Conservation (phyloP, 306 rosid genomes). For the Glycine soja region DNA sequence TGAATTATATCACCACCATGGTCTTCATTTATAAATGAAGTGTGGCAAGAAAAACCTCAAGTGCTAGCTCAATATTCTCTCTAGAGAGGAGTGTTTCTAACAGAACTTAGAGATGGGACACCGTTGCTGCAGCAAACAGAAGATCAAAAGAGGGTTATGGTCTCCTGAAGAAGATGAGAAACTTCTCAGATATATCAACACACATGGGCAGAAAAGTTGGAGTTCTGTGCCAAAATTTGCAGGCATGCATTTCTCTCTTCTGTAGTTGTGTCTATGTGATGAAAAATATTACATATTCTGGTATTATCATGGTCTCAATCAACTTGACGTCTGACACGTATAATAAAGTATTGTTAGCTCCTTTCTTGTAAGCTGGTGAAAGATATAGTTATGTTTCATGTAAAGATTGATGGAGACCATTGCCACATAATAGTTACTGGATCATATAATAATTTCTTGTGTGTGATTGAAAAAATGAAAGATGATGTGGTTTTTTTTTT, state of each 20-base stretch:
- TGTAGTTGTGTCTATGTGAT: neutral
- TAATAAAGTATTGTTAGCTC: too few species aligned
- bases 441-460: too few species aligned
- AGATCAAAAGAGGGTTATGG: conserved; percentile 90
- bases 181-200: conserved; percentile 62
- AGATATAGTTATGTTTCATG: too few species aligned
- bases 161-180: conserved; percentile 96
- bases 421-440: neutral
- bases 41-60: conserved; percentile 13
- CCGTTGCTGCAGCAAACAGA: conserved; percentile 82
- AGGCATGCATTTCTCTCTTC: conserved; percentile 50
- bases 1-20: neutral
- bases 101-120: conserved; percentile 55
- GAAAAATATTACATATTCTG: too few species aligned
- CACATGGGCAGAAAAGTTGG: conserved; percentile 78
- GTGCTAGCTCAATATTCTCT: conserved; percentile 27
- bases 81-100: neutral
- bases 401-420: too few species aligned
- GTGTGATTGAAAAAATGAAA: neutral
- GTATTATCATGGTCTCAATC: too few species aligned
- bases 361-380: too few species aligned
- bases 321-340: too few species aligned
- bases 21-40: conserved; percentile 44
- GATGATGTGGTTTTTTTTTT: neutral
- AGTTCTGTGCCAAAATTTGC: conserved; percentile 82